These are phyloP conservation scores for Cladobotryum mycophilum DNA, from an alignment of 2,329 filamentous ascomycete species.

Conservation along the genomic window DNA sequence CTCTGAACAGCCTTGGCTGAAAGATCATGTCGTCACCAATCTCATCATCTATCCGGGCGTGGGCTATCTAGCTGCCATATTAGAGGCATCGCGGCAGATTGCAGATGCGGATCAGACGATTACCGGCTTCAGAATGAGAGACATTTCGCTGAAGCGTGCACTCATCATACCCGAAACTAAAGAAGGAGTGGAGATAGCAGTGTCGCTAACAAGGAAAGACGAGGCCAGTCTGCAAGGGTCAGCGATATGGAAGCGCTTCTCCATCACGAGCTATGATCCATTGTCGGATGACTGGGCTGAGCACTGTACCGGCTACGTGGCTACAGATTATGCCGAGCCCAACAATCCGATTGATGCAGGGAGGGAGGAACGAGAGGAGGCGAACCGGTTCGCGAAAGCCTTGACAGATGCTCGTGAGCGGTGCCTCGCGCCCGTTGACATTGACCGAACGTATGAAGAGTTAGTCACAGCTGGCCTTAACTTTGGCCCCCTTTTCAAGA, in stretches of 20 bases:
- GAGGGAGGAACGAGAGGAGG: constrained; percentile 4
- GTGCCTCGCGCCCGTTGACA: constrained; percentile 2
- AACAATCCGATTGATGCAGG: constrained; percentile 4
- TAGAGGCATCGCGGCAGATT: constrained; percentile 23
- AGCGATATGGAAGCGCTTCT: constrained; percentile 9
- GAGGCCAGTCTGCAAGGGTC: constrained; percentile 11
- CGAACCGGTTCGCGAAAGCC: not conserved
- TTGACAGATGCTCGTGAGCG: not conserved
- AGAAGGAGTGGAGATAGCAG: constrained; percentile 13
- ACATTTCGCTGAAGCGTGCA: constrained; percentile 12
- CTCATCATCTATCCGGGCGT: constrained; percentile 32
- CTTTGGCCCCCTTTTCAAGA: constrained; percentile 11
- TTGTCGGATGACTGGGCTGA: constrained; percentile 11
- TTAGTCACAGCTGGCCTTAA: constrained; percentile 8
- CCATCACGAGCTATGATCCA: constrained; percentile 8
- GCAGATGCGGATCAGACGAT: constrained; percentile 7
- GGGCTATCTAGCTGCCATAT: constrained; percentile 30
- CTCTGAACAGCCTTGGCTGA: constrained; percentile 23
- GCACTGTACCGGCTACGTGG: constrained; percentile 12
- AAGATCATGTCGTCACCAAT: constrained; percentile 25
- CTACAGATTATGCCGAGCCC: constrained; percentile 2
- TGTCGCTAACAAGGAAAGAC: constrained; percentile 6
- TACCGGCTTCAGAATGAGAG: constrained; percentile 7
- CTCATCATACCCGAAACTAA: constrained; percentile 13
- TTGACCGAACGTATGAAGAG: constrained; percentile 7